Evolutionary conservation across 2,329 filamentous ascomycete species (phyloP), one percentile per base, ranked within the genome.

Genomic region (Daldinia sp.): DNA sequence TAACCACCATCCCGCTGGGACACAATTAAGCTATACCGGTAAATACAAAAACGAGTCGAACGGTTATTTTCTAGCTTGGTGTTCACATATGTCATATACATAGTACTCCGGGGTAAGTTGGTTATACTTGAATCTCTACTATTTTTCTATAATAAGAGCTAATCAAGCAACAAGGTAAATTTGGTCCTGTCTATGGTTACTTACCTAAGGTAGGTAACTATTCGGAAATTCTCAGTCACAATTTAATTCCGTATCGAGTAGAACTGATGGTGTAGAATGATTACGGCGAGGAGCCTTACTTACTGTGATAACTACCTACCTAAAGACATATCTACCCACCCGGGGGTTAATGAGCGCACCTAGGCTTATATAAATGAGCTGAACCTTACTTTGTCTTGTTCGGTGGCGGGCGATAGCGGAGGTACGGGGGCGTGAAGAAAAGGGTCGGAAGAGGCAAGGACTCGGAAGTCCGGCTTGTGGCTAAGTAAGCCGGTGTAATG

Each of bases 381-480:
- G 30, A 59, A 60, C 59, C 59, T 33, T 60, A 48, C 53, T 58
- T 53, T 51, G 37, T 39, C 55, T 60, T 60, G 39, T 66, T 59
- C 18, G 48, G 33, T 33, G 35, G 33, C 57, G 55, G 48, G 48
- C 44, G 55, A 41, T 26, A 28, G 26, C 57, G 55, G 48, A 54
- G 37, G 55, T 20, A 37, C 51, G 63, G 42, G 18, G 42, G 42
- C n/a, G 39, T 44, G n/a, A n/a, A 63, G 39, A 60, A 60, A 50
- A 39, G 23, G 18, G n/a, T 51, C 46, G 51, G 51, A 37, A 54
- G 51, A 37, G 10, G n/a, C 48, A 54, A 54, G 18, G 20, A 35
- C 30, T 37, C 68, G 68, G 68, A 70, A 64, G 53, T 68, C 68
- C 68, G 68, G 59, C 50, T 65, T 65, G 68, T 70, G 68, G 68